These are phyloP conservation scores for Lipomyces yamadae DNA, from an alignment of 805 yeast genomes.

Conservation along the genomic window DNA sequence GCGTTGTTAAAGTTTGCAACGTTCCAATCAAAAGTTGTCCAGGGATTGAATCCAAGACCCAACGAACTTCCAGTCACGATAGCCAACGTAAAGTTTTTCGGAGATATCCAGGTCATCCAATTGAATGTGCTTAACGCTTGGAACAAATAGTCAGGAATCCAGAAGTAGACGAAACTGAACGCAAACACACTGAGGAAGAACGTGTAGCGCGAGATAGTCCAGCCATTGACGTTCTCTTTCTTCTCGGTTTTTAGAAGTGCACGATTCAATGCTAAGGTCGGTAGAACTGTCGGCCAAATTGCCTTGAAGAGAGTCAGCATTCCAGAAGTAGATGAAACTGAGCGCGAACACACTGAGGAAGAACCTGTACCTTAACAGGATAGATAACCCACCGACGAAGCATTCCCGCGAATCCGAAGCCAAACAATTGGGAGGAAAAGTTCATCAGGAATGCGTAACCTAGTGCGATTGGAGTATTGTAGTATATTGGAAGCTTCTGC, in stretches of 20 bases:
- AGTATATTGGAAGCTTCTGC: slow-evolving; percentile 41
- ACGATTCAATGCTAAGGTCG: slow-evolving; percentile 61
- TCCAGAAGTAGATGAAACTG: slow-evolving; percentile 46
- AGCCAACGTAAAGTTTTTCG: slow-evolving; percentile 61
- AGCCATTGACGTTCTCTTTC: slow-evolving; percentile 60
- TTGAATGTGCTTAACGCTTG: slow-evolving; percentile 61
- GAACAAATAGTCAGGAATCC: slow-evolving; percentile 66
- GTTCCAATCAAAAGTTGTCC: slow-evolving; percentile 69
- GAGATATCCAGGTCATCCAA: slow-evolving; percentile 68
- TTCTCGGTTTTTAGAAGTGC: slow-evolving; percentile 47
- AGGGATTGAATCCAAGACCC: slow-evolving; percentile 71
- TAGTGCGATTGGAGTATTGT: slow-evolving; percentile 18
- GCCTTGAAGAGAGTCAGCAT: slow-evolving; percentile 61
- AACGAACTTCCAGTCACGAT: slow-evolving; percentile 67
- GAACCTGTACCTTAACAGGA: slow-evolving; percentile 46
- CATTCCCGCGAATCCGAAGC: slow-evolving; percentile 70
- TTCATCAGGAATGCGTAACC: slow-evolving; percentile 61
- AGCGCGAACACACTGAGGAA: too few species aligned
- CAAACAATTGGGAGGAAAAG: slow-evolving; percentile 64
- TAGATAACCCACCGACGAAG: slow-evolving; percentile 62
- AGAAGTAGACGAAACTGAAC: slow-evolving; percentile 57
- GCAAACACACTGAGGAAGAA: slow-evolving; percentile 54
- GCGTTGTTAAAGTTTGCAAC: slow-evolving; percentile 52
- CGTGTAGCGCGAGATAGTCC: slow-evolving; percentile 60
- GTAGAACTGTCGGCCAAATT: slow-evolving; percentile 72